Evolutionary conservation across 768 basidiomycete species (phyloP).

Genomic region (Suillus lakei): DNA sequence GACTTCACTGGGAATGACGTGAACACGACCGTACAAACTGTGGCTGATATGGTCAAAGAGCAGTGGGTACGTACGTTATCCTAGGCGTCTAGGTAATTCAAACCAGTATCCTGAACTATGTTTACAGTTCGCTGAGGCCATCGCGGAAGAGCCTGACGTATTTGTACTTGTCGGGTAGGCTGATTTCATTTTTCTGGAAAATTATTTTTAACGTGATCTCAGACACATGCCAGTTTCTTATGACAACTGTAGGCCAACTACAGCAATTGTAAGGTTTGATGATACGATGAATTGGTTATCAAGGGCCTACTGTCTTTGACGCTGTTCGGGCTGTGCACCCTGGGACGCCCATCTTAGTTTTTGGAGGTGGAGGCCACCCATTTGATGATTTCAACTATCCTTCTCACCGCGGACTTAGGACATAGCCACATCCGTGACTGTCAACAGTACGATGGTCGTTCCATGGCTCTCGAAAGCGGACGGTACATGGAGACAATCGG

Average conservation of each 20-base stretch:
- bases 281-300: neutral
- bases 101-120: neutral
- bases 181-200: constrained; percentile 1
- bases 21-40: constrained; percentile 77
- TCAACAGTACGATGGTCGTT: constrained; percentile 67
- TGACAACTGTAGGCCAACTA: constrained; percentile 59
- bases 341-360: constrained; percentile 78
- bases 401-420: constrained; percentile 38
- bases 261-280: constrained; percentile 1
- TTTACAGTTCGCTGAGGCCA: constrained; percentile 73
- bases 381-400: neutral
- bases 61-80: constrained; percentile 64
- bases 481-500: constrained; percentile 94
- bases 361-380: constrained; percentile 57
- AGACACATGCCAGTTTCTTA: constrained; percentile 85
- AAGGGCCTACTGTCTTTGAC: constrained; percentile 75
- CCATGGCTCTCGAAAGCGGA: constrained; percentile 82
- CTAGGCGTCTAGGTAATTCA: neutral
- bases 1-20: constrained; percentile 74
- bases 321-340: constrained; percentile 77
- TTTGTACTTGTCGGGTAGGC: constrained; percentile 74
- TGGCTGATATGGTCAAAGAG: constrained; percentile 79
- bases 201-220: neutral
- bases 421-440: constrained; percentile 86
- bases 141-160: constrained; percentile 79